phyloP scores from a whole-genome alignment of 2,329 filamentous ascomycete species.

The Apiospora rasikravindrae region DNA sequence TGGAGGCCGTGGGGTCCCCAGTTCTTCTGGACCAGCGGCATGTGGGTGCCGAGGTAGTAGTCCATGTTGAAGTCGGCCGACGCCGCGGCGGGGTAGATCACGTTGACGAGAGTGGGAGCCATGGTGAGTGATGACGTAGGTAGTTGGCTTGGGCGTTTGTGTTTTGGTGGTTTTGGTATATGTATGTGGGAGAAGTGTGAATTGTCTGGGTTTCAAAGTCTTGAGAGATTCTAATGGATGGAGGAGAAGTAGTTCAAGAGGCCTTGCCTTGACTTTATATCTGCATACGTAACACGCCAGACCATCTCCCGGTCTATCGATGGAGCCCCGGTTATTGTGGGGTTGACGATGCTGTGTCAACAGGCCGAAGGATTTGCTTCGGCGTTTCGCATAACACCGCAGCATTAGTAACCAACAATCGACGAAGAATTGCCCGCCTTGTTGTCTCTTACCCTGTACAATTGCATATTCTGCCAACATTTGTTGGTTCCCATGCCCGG shows the following conservation, averaged over 20 bases:
- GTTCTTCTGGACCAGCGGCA: constrained; percentile 46
- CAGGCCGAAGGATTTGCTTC: neutral
- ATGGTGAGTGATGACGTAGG: constrained; percentile 21
- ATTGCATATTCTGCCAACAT: neutral
- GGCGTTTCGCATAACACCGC: constrained; percentile 13
- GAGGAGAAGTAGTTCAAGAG: neutral
- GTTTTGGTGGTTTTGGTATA: neutral
- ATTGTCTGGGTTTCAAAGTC: neutral
- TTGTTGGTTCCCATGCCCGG: neutral
- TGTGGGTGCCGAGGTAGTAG: constrained; percentile 54
- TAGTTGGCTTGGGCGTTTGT: neutral
- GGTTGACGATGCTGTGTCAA: neutral
- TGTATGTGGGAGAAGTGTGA: neutral
- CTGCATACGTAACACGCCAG: neutral
- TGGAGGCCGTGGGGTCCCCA: constrained; percentile 48
- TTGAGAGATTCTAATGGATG: neutral
- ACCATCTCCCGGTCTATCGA: neutral
- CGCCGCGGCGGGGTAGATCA: constrained; percentile 48
- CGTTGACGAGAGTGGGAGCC: constrained; percentile 32
- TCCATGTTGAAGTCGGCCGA: constrained; percentile 51
- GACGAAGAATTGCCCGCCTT: too few species aligned
- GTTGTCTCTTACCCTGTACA: too few species aligned
- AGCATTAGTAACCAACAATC: neutral
- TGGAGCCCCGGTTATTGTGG: neutral
- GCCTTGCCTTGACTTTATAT: constrained; percentile 6